Percentiles rank a stretch among this genome's conserved stretches.
These are phyloP conservation scores for Rhizophagus clarus DNA, from an alignment of 192 early-diverging fungal genomes.

Conservation along the genomic window DNA sequence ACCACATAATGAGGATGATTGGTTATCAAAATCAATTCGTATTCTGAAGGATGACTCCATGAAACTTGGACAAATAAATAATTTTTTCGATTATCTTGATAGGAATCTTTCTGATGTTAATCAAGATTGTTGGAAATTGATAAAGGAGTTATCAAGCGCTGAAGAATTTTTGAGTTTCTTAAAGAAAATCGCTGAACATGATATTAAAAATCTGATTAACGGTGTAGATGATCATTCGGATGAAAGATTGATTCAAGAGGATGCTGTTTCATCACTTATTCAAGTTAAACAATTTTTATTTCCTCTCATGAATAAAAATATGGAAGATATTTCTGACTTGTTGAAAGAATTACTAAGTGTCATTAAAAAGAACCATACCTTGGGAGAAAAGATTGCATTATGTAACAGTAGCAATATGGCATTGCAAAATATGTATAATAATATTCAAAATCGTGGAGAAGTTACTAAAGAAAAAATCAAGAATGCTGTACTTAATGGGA, in stretches of 20 bases:
- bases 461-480: background rate
- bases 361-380: background rate
- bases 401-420: conserved; percentile 30
- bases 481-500: conserved; percentile 30
- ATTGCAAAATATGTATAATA: conserved; percentile 27
- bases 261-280: conserved; percentile 23
- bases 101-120: background rate
- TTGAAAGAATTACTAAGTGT: background rate
- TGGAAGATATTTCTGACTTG: background rate
- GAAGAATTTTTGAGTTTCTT: background rate
- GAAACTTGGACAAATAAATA: conserved; percentile 6
- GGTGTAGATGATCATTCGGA: conserved; percentile 34
- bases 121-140: conserved; percentile 4
- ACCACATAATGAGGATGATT: background rate
- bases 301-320: background rate
- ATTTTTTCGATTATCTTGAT: background rate
- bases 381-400: conserved; percentile 17
- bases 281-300: conserved; percentile 32
- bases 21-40: background rate
- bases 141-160: background rate
- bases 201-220: conserved; percentile 36
- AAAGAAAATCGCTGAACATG: conserved; percentile 10
- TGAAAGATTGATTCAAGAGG: conserved; percentile 32
- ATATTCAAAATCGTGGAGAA: conserved; percentile 5
- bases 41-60: background rate